A percentile compares a stretch with the other conserved stretches of the same genome.
Conservation (phyloP, 805 yeast species). For the Cyberlindnera petersonii region DNA sequence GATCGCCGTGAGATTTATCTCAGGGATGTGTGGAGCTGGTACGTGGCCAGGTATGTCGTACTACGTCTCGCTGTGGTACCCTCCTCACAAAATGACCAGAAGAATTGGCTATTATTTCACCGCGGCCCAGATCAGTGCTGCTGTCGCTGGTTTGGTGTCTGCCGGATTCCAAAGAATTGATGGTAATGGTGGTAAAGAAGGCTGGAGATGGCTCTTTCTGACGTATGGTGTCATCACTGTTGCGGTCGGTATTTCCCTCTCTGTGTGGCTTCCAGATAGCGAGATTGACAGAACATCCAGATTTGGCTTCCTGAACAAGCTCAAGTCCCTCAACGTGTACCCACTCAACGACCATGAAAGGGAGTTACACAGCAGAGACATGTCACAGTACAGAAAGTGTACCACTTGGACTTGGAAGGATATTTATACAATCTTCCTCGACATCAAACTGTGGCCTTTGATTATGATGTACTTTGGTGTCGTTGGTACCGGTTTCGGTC, state of each 20-base stretch:
- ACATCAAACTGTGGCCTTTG: conserved; percentile 73
- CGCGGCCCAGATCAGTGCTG: conserved; percentile 87
- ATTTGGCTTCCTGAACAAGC: conserved; percentile 11
- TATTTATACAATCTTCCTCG: conserved; percentile 49
- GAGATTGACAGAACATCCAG: conserved; percentile 16
- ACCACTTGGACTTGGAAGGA: conserved; percentile 59
- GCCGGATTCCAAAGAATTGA: conserved; percentile 89
- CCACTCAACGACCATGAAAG: conserved; percentile 56
- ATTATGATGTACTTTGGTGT: conserved; percentile 89
- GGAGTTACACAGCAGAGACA: conserved; percentile 54
- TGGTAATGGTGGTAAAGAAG: conserved; percentile 61
- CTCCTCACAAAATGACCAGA: conserved; percentile 67
- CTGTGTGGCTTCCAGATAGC: conserved; percentile 82
- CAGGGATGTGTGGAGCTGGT: conserved; percentile 80
- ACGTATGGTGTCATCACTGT: conserved; percentile 71
- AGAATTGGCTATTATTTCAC: conserved; percentile 87
- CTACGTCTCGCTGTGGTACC: conserved; percentile 82
- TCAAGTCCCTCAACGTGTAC: conserved; percentile 24
- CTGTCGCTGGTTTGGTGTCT: conserved; percentile 82
- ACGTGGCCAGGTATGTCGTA: conserved; percentile 90
- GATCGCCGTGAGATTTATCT: conserved; percentile 65
- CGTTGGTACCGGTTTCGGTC: conserved; percentile 86
- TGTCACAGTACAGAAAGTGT: conserved; percentile 46
- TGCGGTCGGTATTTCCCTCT: conserved; percentile 54
- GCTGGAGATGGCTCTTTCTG: conserved; percentile 85